A percentile compares a stretch with the other conserved stretches of the same genome.
These are phyloP conservation scores for Cyberlindnera suaveolens DNA, from an alignment of 805 yeast species.

Conservation along the genomic window DNA sequence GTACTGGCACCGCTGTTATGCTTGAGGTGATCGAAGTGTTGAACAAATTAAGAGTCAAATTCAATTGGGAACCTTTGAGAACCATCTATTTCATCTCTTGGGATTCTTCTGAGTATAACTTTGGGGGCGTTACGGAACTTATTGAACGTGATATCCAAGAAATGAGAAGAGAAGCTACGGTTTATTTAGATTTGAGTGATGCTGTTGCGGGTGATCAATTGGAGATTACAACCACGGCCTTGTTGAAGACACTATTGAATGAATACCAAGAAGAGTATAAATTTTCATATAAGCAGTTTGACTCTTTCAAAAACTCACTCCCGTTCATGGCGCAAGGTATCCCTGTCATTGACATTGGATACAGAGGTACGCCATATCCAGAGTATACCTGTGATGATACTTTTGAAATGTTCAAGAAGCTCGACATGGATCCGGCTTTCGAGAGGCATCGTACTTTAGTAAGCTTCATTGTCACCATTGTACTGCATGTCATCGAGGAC, in stretches of 20 bases:
- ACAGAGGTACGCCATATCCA: conserved; percentile 35
- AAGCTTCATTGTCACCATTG: conserved; percentile 45
- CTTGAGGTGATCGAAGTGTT: conserved; percentile 67
- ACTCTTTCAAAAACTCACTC: conserved; percentile 52
- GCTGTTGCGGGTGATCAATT: conserved; percentile 48
- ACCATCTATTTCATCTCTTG: conserved; percentile 77
- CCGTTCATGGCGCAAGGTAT: conserved; percentile 64
- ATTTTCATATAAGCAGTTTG: conserved; percentile 30
- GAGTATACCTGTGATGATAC: conserved; percentile 58
- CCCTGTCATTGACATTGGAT: conserved; percentile 61
- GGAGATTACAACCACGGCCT: conserved; percentile 36
- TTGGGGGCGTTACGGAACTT: conserved; percentile 83
- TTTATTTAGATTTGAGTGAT: conserved; percentile 71
- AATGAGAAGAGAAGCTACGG: conserved; percentile 53
- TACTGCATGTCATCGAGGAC: conserved; percentile 59
- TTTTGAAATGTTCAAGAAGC: conserved; percentile 45
- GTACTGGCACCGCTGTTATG: conserved; percentile 68
- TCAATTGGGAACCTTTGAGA: conserved; percentile 79
- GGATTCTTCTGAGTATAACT: conserved; percentile 75
- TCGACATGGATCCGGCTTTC: conserved; percentile 49
- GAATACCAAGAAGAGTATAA: conserved; percentile 45
- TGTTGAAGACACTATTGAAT: conserved; percentile 9
- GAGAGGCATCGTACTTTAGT: conserved; percentile 49
- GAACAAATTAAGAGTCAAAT: conserved; percentile 53
- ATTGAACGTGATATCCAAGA: conserved; percentile 49